These are phyloP conservation scores for Phaffomyces antillensis DNA, from an alignment of 805 yeast genomes.

Conservation along the genomic window DNA sequence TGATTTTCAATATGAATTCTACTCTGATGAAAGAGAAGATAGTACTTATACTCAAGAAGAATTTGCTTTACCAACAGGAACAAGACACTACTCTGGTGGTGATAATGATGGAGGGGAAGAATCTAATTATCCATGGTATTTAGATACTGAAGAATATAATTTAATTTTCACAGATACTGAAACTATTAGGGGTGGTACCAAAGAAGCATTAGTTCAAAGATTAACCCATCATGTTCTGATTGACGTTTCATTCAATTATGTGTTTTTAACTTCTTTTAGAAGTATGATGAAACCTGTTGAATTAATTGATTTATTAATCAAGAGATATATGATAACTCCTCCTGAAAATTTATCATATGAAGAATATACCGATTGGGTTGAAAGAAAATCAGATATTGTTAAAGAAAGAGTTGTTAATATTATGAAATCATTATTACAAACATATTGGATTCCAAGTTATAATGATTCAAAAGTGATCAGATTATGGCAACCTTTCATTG, in stretches of 20 bases:
- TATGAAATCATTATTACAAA: slow-evolving; percentile 58
- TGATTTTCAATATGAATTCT: slow-evolving; percentile 52
- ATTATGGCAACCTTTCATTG: slow-evolving; percentile 32
- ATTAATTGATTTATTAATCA: slow-evolving; percentile 50
- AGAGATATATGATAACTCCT: slow-evolving; percentile 63
- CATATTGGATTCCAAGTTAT: slow-evolving; percentile 63
- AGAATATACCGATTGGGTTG: slow-evolving; percentile 72
- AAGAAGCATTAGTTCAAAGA: slow-evolving; percentile 70
- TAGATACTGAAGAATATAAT: slow-evolving; percentile 59
- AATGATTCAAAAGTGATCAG: slow-evolving; percentile 36
- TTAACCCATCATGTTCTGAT: slow-evolving; percentile 65
- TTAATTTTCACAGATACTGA: slow-evolving; percentile 61
- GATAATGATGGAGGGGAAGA: slow-evolving; percentile 15
- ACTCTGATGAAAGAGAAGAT: slow-evolving; percentile 40
- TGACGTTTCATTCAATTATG: slow-evolving; percentile 57
- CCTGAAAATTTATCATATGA: slow-evolving; percentile 85
- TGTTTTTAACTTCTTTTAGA: slow-evolving; percentile 68
- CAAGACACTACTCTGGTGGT: slow-evolving; percentile 9
- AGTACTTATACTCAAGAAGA: slow-evolving; percentile 22
- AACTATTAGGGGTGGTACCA: slow-evolving; percentile 75
- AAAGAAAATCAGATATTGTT: slow-evolving; percentile 60
- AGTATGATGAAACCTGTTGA: slow-evolving; percentile 65
- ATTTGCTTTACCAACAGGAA: slow-evolving; percentile 22
- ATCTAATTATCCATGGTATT: slow-evolving; percentile 57
- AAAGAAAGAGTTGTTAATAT: slow-evolving; percentile 58